Base-by-base conservation (phyloP, 2,329 filamentous ascomycete species). In the Berkeleyomyces basicola region DNA sequence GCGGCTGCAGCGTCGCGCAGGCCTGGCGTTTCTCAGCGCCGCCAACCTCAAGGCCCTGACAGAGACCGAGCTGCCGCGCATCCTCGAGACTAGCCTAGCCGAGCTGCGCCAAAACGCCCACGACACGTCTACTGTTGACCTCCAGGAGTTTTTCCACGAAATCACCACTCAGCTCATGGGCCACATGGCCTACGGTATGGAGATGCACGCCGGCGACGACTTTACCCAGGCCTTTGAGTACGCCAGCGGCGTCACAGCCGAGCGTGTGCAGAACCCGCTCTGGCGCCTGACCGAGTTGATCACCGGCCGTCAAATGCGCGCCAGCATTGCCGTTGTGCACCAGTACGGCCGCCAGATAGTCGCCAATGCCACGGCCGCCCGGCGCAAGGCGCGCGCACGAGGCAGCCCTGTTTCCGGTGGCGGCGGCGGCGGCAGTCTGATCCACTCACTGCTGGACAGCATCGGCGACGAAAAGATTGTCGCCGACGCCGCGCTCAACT, bases 131-230 rank as follows among this genome's bases (percentile, higher is more conserved):
- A 65, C 72, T 0, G 72, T 84, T 1, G 81, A 86, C 68, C 70
- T 86, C 58, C 81, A 85, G 67, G 73, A 72, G n/a, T 72, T 82
- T 1, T 79, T 85, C 55, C 80, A 83, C 61, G 82, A 85, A 68
- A 77, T 86, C 55, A 86, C 83, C 1, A 85, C 82, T 31, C 77
- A 82, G 64, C 69, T 86, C 33, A 85, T 86, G 79, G 83, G 83
- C n/a, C 77, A 78, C 65, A 83, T 85, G 80, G 83, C 83, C 11
- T 86, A 86, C 67, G 79, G 83, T 68, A 85, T 85, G 81, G 82
- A 86, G 66, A 84, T 86, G 75, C 80, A 82, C 67, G 76, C 80
- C 58, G 75, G 79, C 40, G 80, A 85, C 65, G 77, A 78, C 1
- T 86, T 86, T 69, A 80, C 80, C 3, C 66, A 75, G 59, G 79